phyloP scores from a whole-genome alignment of 2,329 filamentous ascomycete genomes.

The Fusarium tupiense region DNA sequence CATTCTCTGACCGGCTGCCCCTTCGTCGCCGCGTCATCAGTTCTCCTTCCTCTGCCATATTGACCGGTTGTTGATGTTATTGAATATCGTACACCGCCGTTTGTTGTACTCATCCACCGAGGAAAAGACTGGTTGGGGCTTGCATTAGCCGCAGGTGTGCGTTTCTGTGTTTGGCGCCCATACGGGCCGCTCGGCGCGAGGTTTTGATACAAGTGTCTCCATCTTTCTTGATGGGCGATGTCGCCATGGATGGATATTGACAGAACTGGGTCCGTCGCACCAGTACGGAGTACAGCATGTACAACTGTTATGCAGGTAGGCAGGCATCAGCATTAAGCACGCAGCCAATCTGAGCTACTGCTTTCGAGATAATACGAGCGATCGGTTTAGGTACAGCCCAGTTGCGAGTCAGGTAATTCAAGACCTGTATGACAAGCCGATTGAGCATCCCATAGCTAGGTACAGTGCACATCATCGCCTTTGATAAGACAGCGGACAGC shows the following conservation, averaged over 20 bases:
- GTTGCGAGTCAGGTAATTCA: not conserved
- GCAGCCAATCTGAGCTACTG: not conserved
- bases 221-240: constrained; percentile 30
- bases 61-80: constrained; percentile 26
- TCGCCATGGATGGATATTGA: constrained; percentile 33
- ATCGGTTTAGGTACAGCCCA: not conserved
- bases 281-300: constrained; percentile 2
- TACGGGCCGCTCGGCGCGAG: constrained; percentile 30
- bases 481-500: not conserved
- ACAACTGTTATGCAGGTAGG: constrained; percentile 18
- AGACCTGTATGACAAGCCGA: not conserved
- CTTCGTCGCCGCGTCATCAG: constrained; percentile 20
- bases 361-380: not conserved
- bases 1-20: constrained; percentile 35
- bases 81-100: constrained; percentile 38
- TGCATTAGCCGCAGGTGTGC: constrained; percentile 38
- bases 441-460: not conserved
- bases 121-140: constrained; percentile 22
- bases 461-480: not conserved
- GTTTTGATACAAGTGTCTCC: constrained; percentile 33
- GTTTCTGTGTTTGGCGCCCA: constrained; percentile 24
- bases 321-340: constrained; percentile 7
- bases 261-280: constrained; percentile 16
- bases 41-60: constrained; percentile 6
- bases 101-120: constrained; percentile 25